phyloP scores from a whole-genome alignment of 768 basidiomycete genomes.

The Exidia glandulosa region DNA sequence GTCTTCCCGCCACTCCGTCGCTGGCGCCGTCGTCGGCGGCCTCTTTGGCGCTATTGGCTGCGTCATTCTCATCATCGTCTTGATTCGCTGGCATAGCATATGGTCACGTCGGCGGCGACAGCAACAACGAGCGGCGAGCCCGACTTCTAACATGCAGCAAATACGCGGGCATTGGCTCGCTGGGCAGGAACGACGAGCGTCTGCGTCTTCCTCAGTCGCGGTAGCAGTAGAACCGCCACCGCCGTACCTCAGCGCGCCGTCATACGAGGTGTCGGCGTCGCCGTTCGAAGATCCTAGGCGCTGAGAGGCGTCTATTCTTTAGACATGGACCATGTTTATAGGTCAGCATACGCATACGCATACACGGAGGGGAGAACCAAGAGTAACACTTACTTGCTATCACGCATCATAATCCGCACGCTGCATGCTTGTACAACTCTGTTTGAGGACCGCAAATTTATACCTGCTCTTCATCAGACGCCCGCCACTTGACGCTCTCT shows the following conservation, averaged over 20 bases:
- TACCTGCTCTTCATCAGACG: no score
- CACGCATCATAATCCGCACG: no score
- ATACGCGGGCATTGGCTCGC: not conserved
- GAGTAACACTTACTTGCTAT: no score
- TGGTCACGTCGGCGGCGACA: not conserved
- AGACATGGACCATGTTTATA: no score
- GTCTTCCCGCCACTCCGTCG: not conserved
- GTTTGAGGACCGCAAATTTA: no score
- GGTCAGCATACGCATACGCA: no score
- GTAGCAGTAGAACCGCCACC: not conserved
- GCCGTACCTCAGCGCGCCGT: not conserved
- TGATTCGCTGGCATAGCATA: not conserved
- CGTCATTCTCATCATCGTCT: not conserved
- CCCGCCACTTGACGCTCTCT: no score
- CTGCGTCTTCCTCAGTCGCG: not conserved
- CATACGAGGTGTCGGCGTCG: not conserved
- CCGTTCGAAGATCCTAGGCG: no score
- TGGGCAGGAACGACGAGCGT: not conserved
- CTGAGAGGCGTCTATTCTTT: no score
- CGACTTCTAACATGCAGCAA: not conserved
- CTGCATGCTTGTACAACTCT: no score
- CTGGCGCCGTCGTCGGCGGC: not conserved
- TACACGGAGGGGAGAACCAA: no score
- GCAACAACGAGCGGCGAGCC: not conserved
- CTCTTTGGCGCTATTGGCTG: not conserved